phyloP scores from a whole-genome alignment of 768 basidiomycete species.

The Auriculariales sp. region DNA sequence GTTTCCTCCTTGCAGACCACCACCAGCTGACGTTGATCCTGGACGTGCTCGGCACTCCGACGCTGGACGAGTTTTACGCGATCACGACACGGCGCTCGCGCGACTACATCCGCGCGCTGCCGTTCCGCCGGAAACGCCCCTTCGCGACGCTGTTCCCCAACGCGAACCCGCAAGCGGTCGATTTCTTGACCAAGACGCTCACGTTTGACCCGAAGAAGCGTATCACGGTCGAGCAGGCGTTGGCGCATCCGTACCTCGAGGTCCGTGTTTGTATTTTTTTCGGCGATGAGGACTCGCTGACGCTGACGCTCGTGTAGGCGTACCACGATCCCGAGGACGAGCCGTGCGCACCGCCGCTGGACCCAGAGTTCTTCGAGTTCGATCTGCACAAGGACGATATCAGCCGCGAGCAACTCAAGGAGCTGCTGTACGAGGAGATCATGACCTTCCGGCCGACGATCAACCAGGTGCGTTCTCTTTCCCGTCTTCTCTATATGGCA shows the following conservation, averaged over 20 bases:
- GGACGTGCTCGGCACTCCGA: slow-evolving; percentile 82
- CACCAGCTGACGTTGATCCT: slow-evolving; percentile 87
- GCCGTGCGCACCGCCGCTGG: slow-evolving; percentile 60
- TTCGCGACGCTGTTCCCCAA: slow-evolving; percentile 66
- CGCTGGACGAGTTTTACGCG: slow-evolving; percentile 80
- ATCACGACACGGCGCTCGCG: slow-evolving; percentile 75
- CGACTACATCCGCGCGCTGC: slow-evolving; percentile 79
- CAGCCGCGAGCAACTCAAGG: slow-evolving; percentile 81
- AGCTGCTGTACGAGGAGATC: slow-evolving; percentile 88
- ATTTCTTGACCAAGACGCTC: slow-evolving; percentile 61
- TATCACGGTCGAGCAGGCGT: slow-evolving; percentile 66
- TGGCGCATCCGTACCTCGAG: slow-evolving; percentile 69
- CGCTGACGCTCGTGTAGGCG: slow-evolving; percentile 28
- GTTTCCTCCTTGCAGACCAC: slow-evolving; percentile 39
- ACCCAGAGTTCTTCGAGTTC: slow-evolving; percentile 74
- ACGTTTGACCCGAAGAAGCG: slow-evolving; percentile 85
- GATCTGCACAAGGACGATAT: slow-evolving; percentile 24
- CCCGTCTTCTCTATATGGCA: neutral
- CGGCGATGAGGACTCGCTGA: neutral
- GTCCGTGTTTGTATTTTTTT: slow-evolving; percentile 41
- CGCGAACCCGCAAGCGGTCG: slow-evolving; percentile 56
- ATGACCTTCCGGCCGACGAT: slow-evolving; percentile 63
- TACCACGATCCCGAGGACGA: slow-evolving; percentile 87
- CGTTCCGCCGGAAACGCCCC: slow-evolving; percentile 65
- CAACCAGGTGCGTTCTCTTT: neutral